These are phyloP conservation scores for Lycium ferocissimum DNA, from an alignment of 257 asterid genomes.

Conservation along the genomic window DNA sequence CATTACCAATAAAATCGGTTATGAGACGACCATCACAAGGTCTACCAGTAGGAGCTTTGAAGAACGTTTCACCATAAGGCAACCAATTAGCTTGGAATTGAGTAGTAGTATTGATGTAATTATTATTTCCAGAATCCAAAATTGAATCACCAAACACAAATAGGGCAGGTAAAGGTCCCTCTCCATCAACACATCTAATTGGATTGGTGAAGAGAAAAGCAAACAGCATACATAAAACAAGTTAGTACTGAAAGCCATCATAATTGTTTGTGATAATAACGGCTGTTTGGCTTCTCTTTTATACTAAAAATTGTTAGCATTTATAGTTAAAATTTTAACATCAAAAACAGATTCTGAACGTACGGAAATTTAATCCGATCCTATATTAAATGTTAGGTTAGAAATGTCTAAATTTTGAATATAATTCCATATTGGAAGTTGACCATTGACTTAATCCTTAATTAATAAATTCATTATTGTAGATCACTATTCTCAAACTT, in stretches of 20 bases:
- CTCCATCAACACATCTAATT: not conserved
- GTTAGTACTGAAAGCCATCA: not conserved
- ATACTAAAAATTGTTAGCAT: not conserved
- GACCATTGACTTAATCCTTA: not conserved
- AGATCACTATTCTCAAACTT: not conserved
- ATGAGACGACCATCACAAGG: conserved; percentile 15
- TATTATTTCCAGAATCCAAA: not conserved
- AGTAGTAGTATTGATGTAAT: not conserved
- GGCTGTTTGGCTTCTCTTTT: not conserved
- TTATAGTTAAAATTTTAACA: not conserved
- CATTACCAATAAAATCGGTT: not conserved
- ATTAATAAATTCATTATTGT: not conserved
- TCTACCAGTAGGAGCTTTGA: not conserved
- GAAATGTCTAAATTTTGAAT: not conserved
- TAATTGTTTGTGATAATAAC: not conserved
- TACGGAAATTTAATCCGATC: not conserved
- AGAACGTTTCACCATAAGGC: conserved; percentile 1
- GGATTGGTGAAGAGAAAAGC: not conserved
- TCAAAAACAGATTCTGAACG: no score
- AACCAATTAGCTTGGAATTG: not conserved
- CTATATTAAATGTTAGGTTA: not conserved
- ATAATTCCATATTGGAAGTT: not conserved
- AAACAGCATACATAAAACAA: not conserved
- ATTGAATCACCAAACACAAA: conserved; percentile 25
- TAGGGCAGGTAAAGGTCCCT: not conserved